A percentile compares a stretch with the other conserved stretches of the same genome.
Conservation (phyloP, 2,329 filamentous ascomycete species). For the Pseudogymnoascus sp. region DNA sequence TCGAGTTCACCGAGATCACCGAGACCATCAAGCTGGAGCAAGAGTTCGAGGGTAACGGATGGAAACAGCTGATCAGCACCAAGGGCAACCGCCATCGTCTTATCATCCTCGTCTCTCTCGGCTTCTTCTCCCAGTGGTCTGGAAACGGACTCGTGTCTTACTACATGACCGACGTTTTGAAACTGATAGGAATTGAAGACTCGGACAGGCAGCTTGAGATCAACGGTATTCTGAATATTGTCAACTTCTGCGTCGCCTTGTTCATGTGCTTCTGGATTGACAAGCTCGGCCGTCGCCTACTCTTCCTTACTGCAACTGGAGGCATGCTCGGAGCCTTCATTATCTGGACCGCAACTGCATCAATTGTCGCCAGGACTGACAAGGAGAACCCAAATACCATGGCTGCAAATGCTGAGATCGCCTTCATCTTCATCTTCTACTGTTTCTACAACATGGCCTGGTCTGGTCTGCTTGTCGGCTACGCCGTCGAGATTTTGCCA, state of each 20-base stretch:
- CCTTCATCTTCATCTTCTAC: slow-evolving; percentile 44
- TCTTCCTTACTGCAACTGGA: slow-evolving; percentile 22
- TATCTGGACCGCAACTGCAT: slow-evolving; percentile 26
- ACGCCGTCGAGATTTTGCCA: slow-evolving; percentile 25
- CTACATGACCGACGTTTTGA: slow-evolving; percentile 31
- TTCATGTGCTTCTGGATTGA: slow-evolving; percentile 26
- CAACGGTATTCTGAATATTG: slow-evolving; percentile 25
- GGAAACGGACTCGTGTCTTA: slow-evolving; percentile 45
- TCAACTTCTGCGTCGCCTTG: slow-evolving; percentile 22
- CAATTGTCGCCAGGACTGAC: slow-evolving; percentile 29
- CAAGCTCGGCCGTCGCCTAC: slow-evolving; percentile 24
- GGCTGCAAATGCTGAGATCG: slow-evolving; percentile 27
- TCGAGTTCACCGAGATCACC: slow-evolving; percentile 38
- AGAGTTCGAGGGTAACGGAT: slow-evolving; percentile 39
- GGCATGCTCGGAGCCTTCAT: slow-evolving; percentile 22
- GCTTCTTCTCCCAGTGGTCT: slow-evolving; percentile 52
- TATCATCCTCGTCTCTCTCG: slow-evolving; percentile 45
- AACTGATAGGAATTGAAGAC: slow-evolving; percentile 30
- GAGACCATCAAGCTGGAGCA: slow-evolving; percentile 38
- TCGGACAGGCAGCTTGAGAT: slow-evolving; percentile 27
- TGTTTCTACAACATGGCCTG: slow-evolving; percentile 35
- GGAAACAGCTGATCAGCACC: slow-evolving; percentile 42
- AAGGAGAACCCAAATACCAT: slow-evolving; percentile 17
- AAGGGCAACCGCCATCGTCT: slow-evolving; percentile 48
- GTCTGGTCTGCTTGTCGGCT: slow-evolving; percentile 24